Conservation (phyloP, 2,329 filamentous ascomycete genomes). For the Monosporascus ibericus region DNA sequence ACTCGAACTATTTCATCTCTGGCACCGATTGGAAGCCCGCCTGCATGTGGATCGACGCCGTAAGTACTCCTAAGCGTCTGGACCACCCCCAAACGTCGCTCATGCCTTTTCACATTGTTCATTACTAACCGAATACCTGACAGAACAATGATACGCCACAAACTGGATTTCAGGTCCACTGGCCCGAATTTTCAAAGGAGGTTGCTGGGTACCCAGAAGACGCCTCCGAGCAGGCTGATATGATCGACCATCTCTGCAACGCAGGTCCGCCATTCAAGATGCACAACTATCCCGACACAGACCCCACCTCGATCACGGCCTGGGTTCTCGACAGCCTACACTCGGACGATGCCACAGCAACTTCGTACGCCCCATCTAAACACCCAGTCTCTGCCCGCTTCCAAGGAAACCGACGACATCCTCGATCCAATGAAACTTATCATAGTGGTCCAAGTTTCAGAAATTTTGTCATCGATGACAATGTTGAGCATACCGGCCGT, state of each 20-base stretch:
- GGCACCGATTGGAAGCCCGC: no score
- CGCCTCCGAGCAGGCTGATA: constrained; percentile 4
- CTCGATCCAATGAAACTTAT: background rate
- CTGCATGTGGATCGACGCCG: no score
- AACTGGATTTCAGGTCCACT: no score
- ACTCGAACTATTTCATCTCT: no score
- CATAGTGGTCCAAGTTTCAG: background rate
- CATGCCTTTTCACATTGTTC: no score
- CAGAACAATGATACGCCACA: no score
- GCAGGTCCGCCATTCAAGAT: constrained; percentile 12
- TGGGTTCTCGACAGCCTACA: constrained; percentile 2
- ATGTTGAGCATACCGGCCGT: constrained; percentile 9
- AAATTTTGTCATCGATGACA: constrained; percentile 15
- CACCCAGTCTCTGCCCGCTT: constrained; percentile 9
- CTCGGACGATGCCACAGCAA: background rate
- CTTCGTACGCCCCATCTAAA: constrained; percentile 6
- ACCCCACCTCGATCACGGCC: constrained; percentile 10
- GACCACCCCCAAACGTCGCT: no score
- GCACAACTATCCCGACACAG: constrained; percentile 10
- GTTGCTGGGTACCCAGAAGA: no score
- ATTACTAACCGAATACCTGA: no score
- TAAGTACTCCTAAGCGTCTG: no score
- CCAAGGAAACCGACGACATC: background rate
- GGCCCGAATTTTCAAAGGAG: no score
- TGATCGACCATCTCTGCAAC: constrained; percentile 14